Evolutionary conservation across 257 asterid species (phyloP).

Genomic region (Solanum corneliomulleri): DNA sequence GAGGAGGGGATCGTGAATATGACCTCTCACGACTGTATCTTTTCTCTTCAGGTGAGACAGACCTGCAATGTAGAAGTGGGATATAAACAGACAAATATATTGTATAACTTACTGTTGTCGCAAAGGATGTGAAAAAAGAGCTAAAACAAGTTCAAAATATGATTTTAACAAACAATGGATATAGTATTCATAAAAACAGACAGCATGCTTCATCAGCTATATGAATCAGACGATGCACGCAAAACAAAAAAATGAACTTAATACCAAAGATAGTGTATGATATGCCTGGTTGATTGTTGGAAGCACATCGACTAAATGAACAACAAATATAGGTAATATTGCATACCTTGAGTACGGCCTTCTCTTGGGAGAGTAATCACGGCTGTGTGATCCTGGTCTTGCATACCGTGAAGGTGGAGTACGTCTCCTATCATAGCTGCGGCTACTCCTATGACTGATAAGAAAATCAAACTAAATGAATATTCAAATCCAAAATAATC

Average conservation of each 20-base stretch:
- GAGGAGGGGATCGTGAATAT: constrained; percentile 35
- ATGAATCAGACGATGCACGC: not conserved
- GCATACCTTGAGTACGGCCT: constrained; percentile 57
- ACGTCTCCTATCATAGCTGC: constrained; percentile 67
- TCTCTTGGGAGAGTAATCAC: constrained; percentile 61
- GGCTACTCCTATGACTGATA: constrained; percentile 23
- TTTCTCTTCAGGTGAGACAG: constrained; percentile 55
- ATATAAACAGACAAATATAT: not conserved
- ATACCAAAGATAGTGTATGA: not conserved
- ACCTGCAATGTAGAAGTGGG: constrained; percentile 23
- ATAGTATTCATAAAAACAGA: not conserved
- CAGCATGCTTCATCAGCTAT: not conserved
- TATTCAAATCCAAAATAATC: not conserved
- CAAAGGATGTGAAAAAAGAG: not conserved
- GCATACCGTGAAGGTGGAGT: constrained; percentile 50
- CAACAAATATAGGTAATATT: not conserved
- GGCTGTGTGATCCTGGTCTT: constrained; percentile 49
- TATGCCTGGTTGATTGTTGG: not conserved
- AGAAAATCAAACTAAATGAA: not conserved
- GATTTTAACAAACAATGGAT: not conserved
- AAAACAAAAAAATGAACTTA: not conserved
- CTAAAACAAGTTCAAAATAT: not conserved
- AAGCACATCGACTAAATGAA: not conserved
- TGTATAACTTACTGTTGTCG: not conserved
- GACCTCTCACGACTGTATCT: constrained; percentile 63